Conservation (phyloP, 2,329 filamentous ascomycete species). For the Ophioceras dolichostomum region DNA sequence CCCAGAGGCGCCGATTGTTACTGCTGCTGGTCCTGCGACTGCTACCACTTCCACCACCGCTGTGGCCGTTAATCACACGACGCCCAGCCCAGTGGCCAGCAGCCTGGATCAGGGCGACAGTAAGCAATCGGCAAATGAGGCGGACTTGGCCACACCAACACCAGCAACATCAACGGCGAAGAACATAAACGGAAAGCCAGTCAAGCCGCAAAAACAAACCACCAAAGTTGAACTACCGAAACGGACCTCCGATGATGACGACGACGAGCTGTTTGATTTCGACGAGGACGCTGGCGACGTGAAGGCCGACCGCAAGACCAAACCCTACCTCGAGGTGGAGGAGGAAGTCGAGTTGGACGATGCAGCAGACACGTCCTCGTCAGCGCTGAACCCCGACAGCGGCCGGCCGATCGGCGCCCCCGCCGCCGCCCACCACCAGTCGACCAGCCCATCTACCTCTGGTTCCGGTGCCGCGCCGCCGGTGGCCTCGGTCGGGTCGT, state of each 20-base stretch:
- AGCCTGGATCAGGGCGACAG: too few species aligned
- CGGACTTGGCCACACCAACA: too few species aligned
- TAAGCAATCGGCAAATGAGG: too few species aligned
- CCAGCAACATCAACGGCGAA: neutral
- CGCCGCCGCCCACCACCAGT: neutral
- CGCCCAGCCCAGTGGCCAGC: too few species aligned
- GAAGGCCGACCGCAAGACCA: neutral
- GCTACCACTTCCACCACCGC: neutral
- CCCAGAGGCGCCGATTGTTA: too few species aligned
- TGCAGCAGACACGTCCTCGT: neutral
- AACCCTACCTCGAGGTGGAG: constrained; percentile 5
- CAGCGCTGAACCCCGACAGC: neutral
- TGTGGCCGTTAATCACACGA: too few species aligned
- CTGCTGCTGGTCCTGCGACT: too few species aligned
- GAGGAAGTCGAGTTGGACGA: neutral
- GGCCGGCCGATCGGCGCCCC: neutral
- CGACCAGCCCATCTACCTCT: constrained; percentile 9
- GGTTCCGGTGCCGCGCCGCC: too few species aligned
- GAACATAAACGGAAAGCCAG: neutral
- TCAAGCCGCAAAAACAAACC: neutral
- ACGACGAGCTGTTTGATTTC: constrained; percentile 10
- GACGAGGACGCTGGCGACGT: constrained; percentile 16
- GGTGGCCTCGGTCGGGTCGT: constrained; percentile 20
- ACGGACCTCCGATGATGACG: constrained; percentile 8
- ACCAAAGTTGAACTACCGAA: constrained; percentile 6